Evolutionary conservation across 2,329 filamentous ascomycete genomes (phyloP), one percentile per base, ranked within the genome.

Genomic region (Immersiporthe knoxdaviesiana): DNA sequence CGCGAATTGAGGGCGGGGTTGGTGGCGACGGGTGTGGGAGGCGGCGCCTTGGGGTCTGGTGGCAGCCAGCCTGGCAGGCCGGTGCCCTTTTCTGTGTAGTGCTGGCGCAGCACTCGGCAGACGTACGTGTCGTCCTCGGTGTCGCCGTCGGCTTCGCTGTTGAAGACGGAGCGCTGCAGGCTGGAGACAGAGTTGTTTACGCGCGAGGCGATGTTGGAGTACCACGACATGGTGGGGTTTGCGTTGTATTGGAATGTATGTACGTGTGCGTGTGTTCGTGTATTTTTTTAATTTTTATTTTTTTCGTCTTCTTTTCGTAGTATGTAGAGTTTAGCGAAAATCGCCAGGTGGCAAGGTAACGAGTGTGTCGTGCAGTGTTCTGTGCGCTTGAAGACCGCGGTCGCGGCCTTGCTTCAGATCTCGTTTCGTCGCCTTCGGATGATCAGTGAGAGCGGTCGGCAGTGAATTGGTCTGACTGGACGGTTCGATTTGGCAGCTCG

Each of bases 71-170:
- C 81, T 0, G 96, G 96, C 72, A 94, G 92, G 1, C 89, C 85
- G 30, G 90, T 90, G 74, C 91, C 92, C 77, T 97, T 96, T 79
- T 98, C 94, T 65, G 85, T 88, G 84, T 99, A 98, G 85, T 98
- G 97, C 75, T 90, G 91, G 75, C 96, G 92, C 35, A 99, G 88
- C 47, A 97, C 94, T 75, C 96, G 92, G 81, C 93, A 97, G 76
- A 98, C 92, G 83, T 98, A 94, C 2, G 94, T 97, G 82, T 97
- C 93, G 82, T 98, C 94, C 81, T 97, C 87, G 72, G 89, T 91
- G 77, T 92, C 90, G 80, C 90, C 90, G 79, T 91, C 90, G 74
- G 85, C 83, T 73, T 91, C 89, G 77, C 84, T 83, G 73, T 85
- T 82, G 67, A 92, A 88, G 52, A 71, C 63, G 16, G 62, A 63